Base-by-base conservation (phyloP, 495 filamentous ascomycete species). In the Aspergillus wentii region DNA sequence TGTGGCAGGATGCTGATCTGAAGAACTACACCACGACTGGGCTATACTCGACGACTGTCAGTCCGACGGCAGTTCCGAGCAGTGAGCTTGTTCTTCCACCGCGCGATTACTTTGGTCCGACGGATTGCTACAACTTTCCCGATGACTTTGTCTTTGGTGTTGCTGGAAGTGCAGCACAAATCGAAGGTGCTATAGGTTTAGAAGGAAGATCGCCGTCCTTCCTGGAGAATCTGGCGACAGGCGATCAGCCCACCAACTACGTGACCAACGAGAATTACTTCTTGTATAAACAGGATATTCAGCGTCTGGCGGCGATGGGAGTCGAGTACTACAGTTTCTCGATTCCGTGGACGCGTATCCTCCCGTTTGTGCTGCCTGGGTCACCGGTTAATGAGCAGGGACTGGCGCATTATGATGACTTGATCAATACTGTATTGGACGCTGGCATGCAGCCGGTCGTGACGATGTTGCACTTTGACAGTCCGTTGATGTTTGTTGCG, bases 241-340 rank as follows among this genome's bases (percentile, higher is more conserved):
- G 39, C 9, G 31, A 33, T 13, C 20, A 42, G 20, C 48, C 54
- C 2, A 57, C 59, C 25, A 45, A 63, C 31, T 65, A 64, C 28
- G 48, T 70, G 18, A 66, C 69, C 6, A 66, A 69, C 38, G 56
- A 66, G 41, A 64, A 71, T 32, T 75, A 75, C 43, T 74, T 59
- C 28, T 48, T 72, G 7, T 75, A 75, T 39, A 74, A 74, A 42
- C 67, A 74, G 39, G 70, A 75, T 31, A 70, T 75, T 40, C 52
- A 58, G 36, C 53, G 70, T 4, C 31, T 74, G 16, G 70, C 71
- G 0, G 54, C 62, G 1, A 69, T 73, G 48, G 70, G 71, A 0
- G 60, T 72, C 20, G 61, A 64, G 29, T 69, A 72, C 44, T 74
- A 71, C 50, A 59, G 49, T 13, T 73, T 73, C 46, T 58, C 56